Percentiles rank a stretch among this genome's conserved stretches.
Conservation (phyloP, 1,284 basidiomycete genomes). For the Phenoliferia sp. region DNA sequence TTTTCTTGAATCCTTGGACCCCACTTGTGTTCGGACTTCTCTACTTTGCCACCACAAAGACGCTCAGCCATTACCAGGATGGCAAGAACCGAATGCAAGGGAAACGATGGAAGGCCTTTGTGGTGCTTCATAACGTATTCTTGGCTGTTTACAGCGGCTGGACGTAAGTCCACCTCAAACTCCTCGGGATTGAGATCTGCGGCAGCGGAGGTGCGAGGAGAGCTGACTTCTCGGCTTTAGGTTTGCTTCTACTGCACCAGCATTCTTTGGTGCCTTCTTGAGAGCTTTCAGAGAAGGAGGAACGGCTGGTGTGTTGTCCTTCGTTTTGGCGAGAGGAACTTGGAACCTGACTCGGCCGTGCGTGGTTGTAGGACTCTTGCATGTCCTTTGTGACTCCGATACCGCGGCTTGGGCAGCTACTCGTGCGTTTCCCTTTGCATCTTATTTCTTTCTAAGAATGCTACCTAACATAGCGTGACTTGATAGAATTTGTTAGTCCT, state of each 20-base stretch:
- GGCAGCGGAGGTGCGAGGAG: neutral
- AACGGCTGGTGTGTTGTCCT: conserved; percentile 9
- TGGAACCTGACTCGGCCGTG: neutral
- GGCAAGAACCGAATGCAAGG: conserved; percentile 36
- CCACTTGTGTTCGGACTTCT: conserved; percentile 21
- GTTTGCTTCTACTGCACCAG: conserved; percentile 27
- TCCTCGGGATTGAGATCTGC: neutral
- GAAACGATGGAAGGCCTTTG: conserved; percentile 29
- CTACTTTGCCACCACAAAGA: conserved; percentile 28
- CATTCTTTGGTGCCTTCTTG: conserved; percentile 21
- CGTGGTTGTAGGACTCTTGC: conserved; percentile 32
- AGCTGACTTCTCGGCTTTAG: neutral
- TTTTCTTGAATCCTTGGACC: conserved; percentile 17
- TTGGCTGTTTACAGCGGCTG: conserved; percentile 38
- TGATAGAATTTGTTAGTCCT: neutral
- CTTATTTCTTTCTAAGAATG: neutral
- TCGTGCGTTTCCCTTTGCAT: neutral
- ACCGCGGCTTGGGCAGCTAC: conserved; percentile 35
- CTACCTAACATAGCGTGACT: neutral
- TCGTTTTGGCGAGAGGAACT: neutral
- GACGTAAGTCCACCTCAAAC: conserved; percentile 28
- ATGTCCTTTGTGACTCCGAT: conserved; percentile 41
- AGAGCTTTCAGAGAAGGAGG: conserved; percentile 11
- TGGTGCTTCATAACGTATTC: conserved; percentile 40
- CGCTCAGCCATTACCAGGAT: conserved; percentile 25